A percentile compares a stretch with the other conserved stretches of the same genome.
phyloP scores from a whole-genome alignment of 2,329 filamentous ascomycete genomes.

The Penicillium occitanis region DNA sequence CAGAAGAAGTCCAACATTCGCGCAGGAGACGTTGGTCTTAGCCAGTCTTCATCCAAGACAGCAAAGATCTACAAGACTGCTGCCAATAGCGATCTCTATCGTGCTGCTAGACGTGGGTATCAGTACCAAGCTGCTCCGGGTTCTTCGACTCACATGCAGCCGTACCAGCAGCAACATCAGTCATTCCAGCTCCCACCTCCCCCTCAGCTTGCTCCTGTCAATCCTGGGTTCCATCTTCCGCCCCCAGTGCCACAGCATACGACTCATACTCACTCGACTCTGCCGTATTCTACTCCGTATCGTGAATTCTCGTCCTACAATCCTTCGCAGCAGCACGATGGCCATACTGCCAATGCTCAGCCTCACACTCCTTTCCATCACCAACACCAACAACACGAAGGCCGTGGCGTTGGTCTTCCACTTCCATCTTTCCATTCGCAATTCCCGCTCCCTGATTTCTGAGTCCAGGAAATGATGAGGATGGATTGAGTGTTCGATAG shows the following conservation, averaged over 20 bases:
- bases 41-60: constrained; percentile 2
- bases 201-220: not conserved
- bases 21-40: not conserved
- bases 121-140: not conserved
- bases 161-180: not conserved
- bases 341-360: not conserved
- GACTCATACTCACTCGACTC: not conserved
- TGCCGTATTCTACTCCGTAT: not conserved
- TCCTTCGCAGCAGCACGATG: not conserved
- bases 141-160: not conserved
- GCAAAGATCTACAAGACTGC: not conserved
- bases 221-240: constrained; percentile 1
- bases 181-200: not conserved
- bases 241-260: not conserved
- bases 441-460: not conserved
- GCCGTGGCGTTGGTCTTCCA: not conserved
- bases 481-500: not conserved
- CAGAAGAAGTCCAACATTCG: not conserved
- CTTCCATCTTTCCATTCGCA: constrained; percentile 1
- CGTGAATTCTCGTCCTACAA: constrained; percentile 1
- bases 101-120: not conserved
- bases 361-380: not conserved
- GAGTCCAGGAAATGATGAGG: not conserved
- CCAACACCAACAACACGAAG: not conserved
- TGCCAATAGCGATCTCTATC: constrained; percentile 1